These are phyloP conservation scores for Chaetomium tenue DNA, from an alignment of 495 filamentous ascomycete genomes.

Conservation along the genomic window DNA sequence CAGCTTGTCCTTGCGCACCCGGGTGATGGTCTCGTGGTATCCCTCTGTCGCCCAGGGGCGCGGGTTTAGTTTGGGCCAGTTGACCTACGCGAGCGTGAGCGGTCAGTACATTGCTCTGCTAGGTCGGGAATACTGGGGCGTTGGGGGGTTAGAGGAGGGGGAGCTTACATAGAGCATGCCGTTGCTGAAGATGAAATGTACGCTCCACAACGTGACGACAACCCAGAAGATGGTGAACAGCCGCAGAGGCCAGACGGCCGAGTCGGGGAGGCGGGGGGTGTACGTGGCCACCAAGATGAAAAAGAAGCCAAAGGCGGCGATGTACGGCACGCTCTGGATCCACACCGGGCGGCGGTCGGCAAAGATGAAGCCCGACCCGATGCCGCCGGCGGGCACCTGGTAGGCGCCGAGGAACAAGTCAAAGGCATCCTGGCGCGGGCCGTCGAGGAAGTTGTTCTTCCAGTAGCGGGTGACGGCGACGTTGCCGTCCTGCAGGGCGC, in stretches of 20 bases:
- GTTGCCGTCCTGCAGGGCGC: slow-evolving; percentile 74
- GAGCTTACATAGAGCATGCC: slow-evolving; percentile 88
- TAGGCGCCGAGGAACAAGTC: slow-evolving; percentile 90
- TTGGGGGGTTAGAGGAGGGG: neutral
- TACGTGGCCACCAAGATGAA: slow-evolving; percentile 77
- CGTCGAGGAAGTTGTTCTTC: slow-evolving; percentile 88
- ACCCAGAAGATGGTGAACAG: slow-evolving; percentile 76
- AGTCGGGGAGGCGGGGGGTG: slow-evolving; percentile 62
- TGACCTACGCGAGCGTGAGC: slow-evolving; percentile 76
- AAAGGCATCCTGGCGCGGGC: slow-evolving; percentile 89
- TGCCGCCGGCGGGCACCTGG: slow-evolving; percentile 62
- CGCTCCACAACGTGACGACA: slow-evolving; percentile 62
- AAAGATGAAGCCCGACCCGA: slow-evolving; percentile 68
- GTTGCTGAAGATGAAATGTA: slow-evolving; percentile 71
- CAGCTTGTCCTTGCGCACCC: slow-evolving; percentile 71
- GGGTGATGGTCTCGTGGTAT: slow-evolving; percentile 78
- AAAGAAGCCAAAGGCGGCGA: slow-evolving; percentile 83
- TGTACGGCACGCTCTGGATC: slow-evolving; percentile 86
- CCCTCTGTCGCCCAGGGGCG: slow-evolving; percentile 80
- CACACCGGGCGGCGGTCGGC: slow-evolving; percentile 81
- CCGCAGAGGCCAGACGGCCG: slow-evolving; percentile 72
- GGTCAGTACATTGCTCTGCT: neutral
- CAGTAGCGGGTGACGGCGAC: slow-evolving; percentile 84
- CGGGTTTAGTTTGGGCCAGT: slow-evolving; percentile 94
- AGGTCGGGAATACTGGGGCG: neutral